A percentile compares a stretch with the other conserved stretches of the same genome.
These are phyloP conservation scores for Coelastrella sp. DNA, from an alignment of 139 green algal species.

Conservation along the genomic window DNA sequence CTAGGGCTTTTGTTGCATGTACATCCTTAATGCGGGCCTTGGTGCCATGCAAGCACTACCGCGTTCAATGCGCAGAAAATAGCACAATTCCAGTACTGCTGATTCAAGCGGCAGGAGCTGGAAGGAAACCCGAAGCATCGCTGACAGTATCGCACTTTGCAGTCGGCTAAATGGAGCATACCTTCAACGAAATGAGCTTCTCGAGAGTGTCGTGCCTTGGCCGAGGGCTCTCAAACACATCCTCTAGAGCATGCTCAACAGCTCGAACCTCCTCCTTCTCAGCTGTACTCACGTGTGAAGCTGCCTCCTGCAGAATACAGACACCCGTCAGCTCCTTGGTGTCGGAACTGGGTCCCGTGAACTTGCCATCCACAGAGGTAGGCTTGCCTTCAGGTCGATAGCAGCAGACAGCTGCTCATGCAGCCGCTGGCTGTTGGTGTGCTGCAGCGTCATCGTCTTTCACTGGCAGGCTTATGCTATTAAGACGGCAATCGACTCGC, in stretches of 20 bases:
- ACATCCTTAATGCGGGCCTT: too few species aligned
- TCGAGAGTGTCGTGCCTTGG: slow-evolving; percentile 5
- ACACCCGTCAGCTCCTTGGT: neutral
- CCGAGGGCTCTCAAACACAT: neutral
- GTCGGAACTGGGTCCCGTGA: neutral
- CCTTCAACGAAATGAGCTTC: slow-evolving; percentile 19
- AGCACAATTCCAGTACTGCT: neutral
- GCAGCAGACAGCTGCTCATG: neutral
- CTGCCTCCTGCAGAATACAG: slow-evolving; percentile 17
- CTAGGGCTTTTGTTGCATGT: too few species aligned
- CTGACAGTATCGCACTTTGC: neutral
- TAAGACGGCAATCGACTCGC: too few species aligned
- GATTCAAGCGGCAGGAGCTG: neutral
- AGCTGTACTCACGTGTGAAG: neutral
- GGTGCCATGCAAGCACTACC: too few species aligned
- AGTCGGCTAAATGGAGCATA: neutral
- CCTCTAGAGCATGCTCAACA: neutral
- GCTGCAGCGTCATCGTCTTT: too few species aligned
- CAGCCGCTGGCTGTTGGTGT: neutral
- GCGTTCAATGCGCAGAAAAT: too few species aligned
- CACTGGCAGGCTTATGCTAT: too few species aligned
- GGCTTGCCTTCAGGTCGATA: slow-evolving; percentile 8
- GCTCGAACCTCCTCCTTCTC: neutral
- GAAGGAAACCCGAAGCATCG: neutral
- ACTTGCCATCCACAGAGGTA: neutral